Conservation (phyloP, 345 rosid genomes). For the Lagerstroemia speciosa region DNA sequence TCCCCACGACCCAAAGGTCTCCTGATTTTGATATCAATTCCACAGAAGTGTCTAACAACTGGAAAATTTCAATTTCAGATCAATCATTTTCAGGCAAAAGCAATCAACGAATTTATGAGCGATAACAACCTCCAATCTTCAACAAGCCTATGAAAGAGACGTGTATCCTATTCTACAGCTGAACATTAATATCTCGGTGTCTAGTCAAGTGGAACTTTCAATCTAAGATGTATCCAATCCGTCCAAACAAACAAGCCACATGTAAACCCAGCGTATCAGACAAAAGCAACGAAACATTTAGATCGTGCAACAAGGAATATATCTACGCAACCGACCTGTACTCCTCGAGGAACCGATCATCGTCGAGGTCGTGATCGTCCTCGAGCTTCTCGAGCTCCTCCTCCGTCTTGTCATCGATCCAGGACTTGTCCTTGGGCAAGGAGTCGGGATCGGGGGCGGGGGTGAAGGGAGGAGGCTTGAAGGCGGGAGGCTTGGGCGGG, state of each 20-base stretch:
- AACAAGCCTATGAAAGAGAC: too few relatives aligned
- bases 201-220: too few relatives aligned
- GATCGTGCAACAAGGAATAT: not conserved
- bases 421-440: constrained; percentile 65
- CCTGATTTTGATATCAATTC: too few relatives aligned
- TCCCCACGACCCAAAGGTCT: too few relatives aligned
- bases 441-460: constrained; percentile 61
- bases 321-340: constrained; percentile 45
- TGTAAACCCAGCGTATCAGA: not conserved
- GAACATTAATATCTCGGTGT: too few relatives aligned
- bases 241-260: not conserved
- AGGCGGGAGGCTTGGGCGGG: constrained; percentile 70
- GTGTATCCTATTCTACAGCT: too few relatives aligned
- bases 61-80: too few relatives aligned
- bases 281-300: not conserved
- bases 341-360: constrained; percentile 80
- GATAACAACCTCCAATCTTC: too few relatives aligned
- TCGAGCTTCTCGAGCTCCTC: constrained; percentile 83
- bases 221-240: not conserved
- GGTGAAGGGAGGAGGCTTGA: constrained; percentile 76
- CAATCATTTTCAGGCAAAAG: too few relatives aligned
- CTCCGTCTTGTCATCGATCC: constrained; percentile 63
- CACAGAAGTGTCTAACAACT: too few relatives aligned
- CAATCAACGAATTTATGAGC: too few relatives aligned
- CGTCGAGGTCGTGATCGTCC: constrained; percentile 67